phyloP scores from a whole-genome alignment of 2,329 filamentous ascomycete genomes.

The Hymenotorrendiella dingleyae region DNA sequence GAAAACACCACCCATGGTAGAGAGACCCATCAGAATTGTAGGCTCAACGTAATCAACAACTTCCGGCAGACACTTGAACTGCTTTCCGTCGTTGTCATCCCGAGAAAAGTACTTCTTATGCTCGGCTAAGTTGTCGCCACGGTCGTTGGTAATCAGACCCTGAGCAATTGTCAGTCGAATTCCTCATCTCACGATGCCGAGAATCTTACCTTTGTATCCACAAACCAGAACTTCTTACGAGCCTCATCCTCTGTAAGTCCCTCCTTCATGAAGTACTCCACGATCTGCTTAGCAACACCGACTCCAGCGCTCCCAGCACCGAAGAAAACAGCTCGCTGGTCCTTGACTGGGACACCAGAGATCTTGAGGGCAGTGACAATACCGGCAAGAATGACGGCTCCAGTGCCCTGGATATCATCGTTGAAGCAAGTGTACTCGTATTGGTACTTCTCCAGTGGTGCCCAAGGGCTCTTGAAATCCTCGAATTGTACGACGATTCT shows the following conservation, averaged over 20 bases:
- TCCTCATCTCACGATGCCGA: neutral
- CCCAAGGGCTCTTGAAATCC: conserved; percentile 58
- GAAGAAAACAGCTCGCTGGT: conserved; percentile 69
- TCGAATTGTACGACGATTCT: conserved; percentile 57
- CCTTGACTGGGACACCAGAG: conserved; percentile 55
- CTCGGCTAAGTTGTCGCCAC: conserved; percentile 65
- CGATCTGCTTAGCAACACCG: conserved; percentile 80
- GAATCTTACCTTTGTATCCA: conserved; percentile 47
- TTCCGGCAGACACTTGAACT: conserved; percentile 55
- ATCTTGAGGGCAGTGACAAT: conserved; percentile 71
- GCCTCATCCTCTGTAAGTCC: conserved; percentile 65
- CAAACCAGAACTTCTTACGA: conserved; percentile 64
- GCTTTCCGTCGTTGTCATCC: conserved; percentile 31
- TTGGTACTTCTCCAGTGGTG: conserved; percentile 65
- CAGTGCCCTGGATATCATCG: conserved; percentile 84
- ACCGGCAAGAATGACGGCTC: conserved; percentile 77
- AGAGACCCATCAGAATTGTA: conserved; percentile 78
- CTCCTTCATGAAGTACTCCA: conserved; percentile 63
- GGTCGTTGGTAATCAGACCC: conserved; percentile 63
- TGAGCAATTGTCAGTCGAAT: conserved; percentile 31
- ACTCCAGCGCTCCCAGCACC: conserved; percentile 77
- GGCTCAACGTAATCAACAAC: conserved; percentile 68
- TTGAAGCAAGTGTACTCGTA: conserved; percentile 80
- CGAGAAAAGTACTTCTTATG: conserved; percentile 43
- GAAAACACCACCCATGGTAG: conserved; percentile 70